These are phyloP conservation scores for Coniochaeta sp. DNA, from an alignment of 2,329 filamentous ascomycete species.

Conservation along the genomic window DNA sequence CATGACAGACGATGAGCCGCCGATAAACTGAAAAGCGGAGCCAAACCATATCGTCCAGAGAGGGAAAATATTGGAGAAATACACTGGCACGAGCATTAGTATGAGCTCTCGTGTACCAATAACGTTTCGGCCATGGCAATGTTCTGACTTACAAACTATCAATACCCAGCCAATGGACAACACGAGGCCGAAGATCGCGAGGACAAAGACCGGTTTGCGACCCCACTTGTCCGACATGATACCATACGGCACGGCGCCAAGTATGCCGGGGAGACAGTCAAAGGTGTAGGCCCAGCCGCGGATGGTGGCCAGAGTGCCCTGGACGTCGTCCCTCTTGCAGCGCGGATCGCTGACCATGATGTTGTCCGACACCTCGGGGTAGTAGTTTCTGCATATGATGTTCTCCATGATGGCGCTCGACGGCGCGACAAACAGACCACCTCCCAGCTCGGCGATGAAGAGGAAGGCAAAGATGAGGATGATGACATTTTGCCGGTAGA, in stretches of 20 bases:
- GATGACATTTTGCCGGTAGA: slow-evolving; percentile 17
- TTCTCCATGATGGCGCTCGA: slow-evolving; percentile 42
- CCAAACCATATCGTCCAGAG: slow-evolving; percentile 29
- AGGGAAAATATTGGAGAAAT: slow-evolving; percentile 28
- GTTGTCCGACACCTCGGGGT: slow-evolving; percentile 28
- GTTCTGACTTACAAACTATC: slow-evolving; percentile 13
- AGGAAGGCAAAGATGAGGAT: slow-evolving; percentile 23
- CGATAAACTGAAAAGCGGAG: slow-evolving; percentile 28
- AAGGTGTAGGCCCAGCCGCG: slow-evolving; percentile 37
- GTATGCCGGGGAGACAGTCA: slow-evolving; percentile 34
- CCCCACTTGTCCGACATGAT: slow-evolving; percentile 39
- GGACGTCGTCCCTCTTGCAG: slow-evolving; percentile 42
- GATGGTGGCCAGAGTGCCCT: slow-evolving; percentile 43
- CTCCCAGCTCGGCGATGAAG: slow-evolving; percentile 34
- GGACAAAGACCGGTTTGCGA: slow-evolving; percentile 29
- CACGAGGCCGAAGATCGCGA: slow-evolving; percentile 16
- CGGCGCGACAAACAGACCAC: slow-evolving; percentile 25
- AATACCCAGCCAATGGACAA: slow-evolving; percentile 13
- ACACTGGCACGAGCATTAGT: slow-evolving; percentile 17
- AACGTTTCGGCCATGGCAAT: background rate
- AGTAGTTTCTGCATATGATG: slow-evolving; percentile 42
- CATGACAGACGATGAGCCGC: slow-evolving; percentile 30
- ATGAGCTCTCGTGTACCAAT: background rate
- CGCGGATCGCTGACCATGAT: slow-evolving; percentile 26
- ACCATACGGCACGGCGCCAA: slow-evolving; percentile 37